Percentiles rank a stretch among this genome's conserved stretches.
phyloP scores from a whole-genome alignment of 352 stramenopile species.

The Hyaloperonospora brassicae region DNA sequence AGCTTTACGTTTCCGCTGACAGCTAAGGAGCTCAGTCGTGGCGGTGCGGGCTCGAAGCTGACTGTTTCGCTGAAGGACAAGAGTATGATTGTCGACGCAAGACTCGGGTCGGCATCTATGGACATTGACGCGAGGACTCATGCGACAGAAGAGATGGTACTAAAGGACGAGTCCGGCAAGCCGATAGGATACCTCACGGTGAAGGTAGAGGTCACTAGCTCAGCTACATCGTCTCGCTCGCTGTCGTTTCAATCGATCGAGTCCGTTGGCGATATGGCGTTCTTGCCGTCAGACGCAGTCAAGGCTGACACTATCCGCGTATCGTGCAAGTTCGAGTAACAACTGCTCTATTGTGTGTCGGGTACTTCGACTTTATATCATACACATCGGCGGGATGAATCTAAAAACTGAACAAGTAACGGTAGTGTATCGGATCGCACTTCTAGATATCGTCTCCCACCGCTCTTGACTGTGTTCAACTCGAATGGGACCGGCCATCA shows the following conservation, averaged over 20 bases:
- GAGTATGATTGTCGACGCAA: constrained; percentile 32
- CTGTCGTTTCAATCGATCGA: constrained; percentile 23
- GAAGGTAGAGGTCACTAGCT: constrained; percentile 31
- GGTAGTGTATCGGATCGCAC: too few species aligned
- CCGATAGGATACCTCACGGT: constrained; percentile 26
- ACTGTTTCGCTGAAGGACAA: constrained; percentile 38
- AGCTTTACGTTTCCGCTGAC: constrained; percentile 71
- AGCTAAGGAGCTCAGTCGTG: constrained; percentile 41
- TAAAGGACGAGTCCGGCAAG: constrained; percentile 27
- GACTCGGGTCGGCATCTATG: constrained; percentile 24
- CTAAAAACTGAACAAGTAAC: too few species aligned
- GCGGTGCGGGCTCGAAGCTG: constrained; percentile 23
- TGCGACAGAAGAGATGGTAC: constrained; percentile 22
- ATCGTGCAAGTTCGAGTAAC: constrained; percentile 36
- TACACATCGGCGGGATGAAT: too few species aligned
- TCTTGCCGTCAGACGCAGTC: constrained; percentile 24
- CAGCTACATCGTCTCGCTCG: constrained; percentile 28
- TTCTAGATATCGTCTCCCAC: too few species aligned
- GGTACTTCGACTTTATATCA: too few species aligned
- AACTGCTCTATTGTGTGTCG: too few species aligned
- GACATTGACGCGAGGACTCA: constrained; percentile 28
- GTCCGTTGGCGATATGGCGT: constrained; percentile 20
- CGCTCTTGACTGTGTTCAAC: too few species aligned
- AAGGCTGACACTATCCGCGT: constrained; percentile 36
- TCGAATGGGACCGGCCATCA: too few species aligned